Percentiles rank a stretch among this genome's conserved stretches.
Evolutionary conservation across 2,329 filamentous ascomycete genomes (phyloP).

Genomic region (Penicillium sp.): DNA sequence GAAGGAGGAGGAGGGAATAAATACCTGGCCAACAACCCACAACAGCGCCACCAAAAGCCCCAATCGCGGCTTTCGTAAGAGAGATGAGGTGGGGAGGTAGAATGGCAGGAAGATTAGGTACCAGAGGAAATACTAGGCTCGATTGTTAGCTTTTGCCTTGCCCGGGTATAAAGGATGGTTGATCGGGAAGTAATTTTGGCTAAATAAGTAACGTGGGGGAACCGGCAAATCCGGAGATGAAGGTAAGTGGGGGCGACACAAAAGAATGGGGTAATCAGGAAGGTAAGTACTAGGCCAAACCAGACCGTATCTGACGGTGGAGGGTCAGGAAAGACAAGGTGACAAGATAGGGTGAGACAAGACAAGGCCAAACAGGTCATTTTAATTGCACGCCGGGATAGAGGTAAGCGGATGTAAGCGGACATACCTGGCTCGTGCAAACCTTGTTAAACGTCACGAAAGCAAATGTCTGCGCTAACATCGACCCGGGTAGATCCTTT

Average conservation of each 20-base stretch:
- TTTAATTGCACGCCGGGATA: background rate
- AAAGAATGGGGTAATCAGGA: background rate
- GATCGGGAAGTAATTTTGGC: background rate
- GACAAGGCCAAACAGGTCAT: background rate
- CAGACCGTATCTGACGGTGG: background rate
- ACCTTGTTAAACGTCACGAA: conserved; percentile 99
- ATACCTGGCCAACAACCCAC: conserved; percentile 76
- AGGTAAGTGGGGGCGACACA: background rate
- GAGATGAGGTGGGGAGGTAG: conserved; percentile 80
- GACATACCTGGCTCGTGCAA: conserved; percentile 88
- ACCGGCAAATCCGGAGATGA: background rate
- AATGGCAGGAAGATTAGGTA: conserved; percentile 93
- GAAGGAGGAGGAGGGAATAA: conserved; percentile 14
- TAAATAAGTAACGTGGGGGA: background rate
- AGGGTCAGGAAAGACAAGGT: background rate
- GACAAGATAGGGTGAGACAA: background rate
- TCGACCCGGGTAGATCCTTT: conserved; percentile 77
- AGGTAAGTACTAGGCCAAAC: background rate
- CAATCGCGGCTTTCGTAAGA: conserved; percentile 63
- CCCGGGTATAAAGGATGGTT: background rate
- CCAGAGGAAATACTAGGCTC: conserved; percentile 91
- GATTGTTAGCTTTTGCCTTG: conserved; percentile 2
- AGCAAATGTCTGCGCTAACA: conserved; percentile 95
- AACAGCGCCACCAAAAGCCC: conserved; percentile 69
- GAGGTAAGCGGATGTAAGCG: background rate